Evolutionary conservation across 176 grass and related monocot genomes (phyloP).

Genomic region (Rhynchospora pubera): DNA sequence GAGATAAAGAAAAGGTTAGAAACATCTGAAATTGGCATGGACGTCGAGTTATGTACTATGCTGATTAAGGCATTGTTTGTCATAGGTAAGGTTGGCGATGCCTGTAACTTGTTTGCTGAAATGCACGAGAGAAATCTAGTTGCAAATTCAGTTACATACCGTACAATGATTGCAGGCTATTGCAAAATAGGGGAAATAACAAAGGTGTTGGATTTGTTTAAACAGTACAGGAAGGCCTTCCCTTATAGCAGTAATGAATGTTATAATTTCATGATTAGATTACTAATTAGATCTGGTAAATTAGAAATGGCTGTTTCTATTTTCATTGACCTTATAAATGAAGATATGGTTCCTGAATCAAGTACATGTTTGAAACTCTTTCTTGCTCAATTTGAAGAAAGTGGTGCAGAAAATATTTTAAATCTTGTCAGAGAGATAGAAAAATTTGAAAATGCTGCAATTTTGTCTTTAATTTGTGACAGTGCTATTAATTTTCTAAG

Average conservation of each 20-base stretch:
- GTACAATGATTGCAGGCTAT: slow-evolving; percentile 48
- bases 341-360: slow-evolving; percentile 33
- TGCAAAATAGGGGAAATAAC: slow-evolving; percentile 55
- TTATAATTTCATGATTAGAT: slow-evolving; percentile 43
- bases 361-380: slow-evolving; percentile 48
- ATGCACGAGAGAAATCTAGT: slow-evolving; percentile 54
- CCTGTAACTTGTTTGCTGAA: slow-evolving; percentile 57
- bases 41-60: slow-evolving; percentile 68
- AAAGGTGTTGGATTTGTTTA: slow-evolving; percentile 53
- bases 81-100: slow-evolving; percentile 60
- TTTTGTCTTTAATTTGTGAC: slow-evolving; percentile 56
- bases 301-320: slow-evolving; percentile 38
- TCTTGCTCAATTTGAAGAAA: slow-evolving; percentile 47
- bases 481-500: slow-evolving; percentile 61
- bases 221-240: slow-evolving; percentile 41
- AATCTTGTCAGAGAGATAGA: slow-evolving; percentile 48
- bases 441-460: slow-evolving; percentile 32
- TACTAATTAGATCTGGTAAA: slow-evolving; percentile 49
- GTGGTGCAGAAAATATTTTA: slow-evolving; percentile 41
- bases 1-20: slow-evolving; percentile 46
- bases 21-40: slow-evolving; percentile 39
- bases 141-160: slow-evolving; percentile 63
- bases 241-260: slow-evolving; percentile 29
- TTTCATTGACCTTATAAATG: slow-evolving; percentile 51
- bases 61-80: slow-evolving; percentile 73